Evolutionary conservation across 257 asterid species (phyloP), one percentile per base, ranked within the genome.

Genomic region (Nicotiana noctiflora): DNA sequence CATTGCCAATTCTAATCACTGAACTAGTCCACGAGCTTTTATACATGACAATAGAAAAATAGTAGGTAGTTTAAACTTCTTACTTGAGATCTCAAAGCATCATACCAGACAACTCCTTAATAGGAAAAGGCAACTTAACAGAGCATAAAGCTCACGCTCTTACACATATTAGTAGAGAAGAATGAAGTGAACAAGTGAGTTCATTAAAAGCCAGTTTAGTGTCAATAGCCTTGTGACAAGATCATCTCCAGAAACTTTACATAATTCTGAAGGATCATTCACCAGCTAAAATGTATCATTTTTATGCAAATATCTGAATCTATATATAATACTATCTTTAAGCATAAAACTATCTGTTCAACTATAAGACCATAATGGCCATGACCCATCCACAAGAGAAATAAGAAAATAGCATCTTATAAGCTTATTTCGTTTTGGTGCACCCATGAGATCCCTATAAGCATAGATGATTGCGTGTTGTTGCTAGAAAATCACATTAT

Each of bases 41-140:
- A 25, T 62, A 25, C 18, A 62, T 25, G 78, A 32, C 61, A 49
- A 74, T 21, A 74, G 14, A 74, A 74, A 23, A 74, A 25, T 0
- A 49, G 61, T 15, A 49, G 61, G 15, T 14, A 74, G 62, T 4
- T 49, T 25, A 74, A 49, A 21, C 25, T 62, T 25, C 62, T 74
- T 74, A 37, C 25, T 49, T 74, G 62, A 49, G 25, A 74, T 49
- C 25, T 74, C 79, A 74, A 49, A 74, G 44, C 79, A 74, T 74
- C 61, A 49, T 49, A 74, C 62, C 40, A 49, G 17, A 74, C 17
- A 44, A 49, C 25, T 49, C 44, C 59, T 49, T 74, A 6, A 74
- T 25, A 49, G 79, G 44, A 74, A 49, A 25, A 49, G 44, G 40
- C 23, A 74, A 49, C 17, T 74, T 74, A 62, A 49, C 23, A 23